Base-by-base conservation (phyloP, 345 rosid genomes). In the Xanthoceras sorbifolium region DNA sequence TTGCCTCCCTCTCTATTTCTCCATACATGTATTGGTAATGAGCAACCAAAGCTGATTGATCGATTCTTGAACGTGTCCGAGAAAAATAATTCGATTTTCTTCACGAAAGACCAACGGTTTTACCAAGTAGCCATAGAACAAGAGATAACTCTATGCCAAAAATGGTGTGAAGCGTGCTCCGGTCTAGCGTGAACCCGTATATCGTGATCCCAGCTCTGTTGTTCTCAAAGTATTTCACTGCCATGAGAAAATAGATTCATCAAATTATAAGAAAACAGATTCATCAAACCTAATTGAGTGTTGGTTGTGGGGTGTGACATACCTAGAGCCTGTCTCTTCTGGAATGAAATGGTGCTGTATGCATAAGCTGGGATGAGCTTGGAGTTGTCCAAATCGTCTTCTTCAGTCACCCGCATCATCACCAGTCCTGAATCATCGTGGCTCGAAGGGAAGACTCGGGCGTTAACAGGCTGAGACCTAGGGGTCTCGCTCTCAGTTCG, bases 271-370 rank as follows among this genome's bases (percentile, higher is more conserved):
- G 72, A 12, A n/a, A n/a, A 66, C 46, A 64, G 17, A 64, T 34
- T 20, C 69, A n/a, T 2, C 50, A 12, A n/a, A n/a, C n/a, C 17
- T 44, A 44, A 44, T 44, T 54, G 59, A 17, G 26, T 44, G 38
- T 28, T 28, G 23, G 54, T 69, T 18, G 6, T 50, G 9, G 28
- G 25, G 23, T 4, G 11, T 32, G 73, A 44, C 68, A 72, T 80
- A 95, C 99, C 98, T 54, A 95, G 85, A 82, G 99, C 99, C 62
- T 90, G 98, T 42, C 99, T 87, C 84, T 90, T 93, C 77, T 93
- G 99, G 86, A 83, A 92, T 62, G 99, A 92, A 54, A 95, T 92
- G 67, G 96, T 90, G 72, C 89, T 89, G 57, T 85, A 85, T 48
- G 97, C 88, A 78, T 85, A 90, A 22, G 89, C 89, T 18, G 94